phyloP scores from a whole-genome alignment of 2,329 filamentous ascomycete species.

The Diaporthe ampelina region DNA sequence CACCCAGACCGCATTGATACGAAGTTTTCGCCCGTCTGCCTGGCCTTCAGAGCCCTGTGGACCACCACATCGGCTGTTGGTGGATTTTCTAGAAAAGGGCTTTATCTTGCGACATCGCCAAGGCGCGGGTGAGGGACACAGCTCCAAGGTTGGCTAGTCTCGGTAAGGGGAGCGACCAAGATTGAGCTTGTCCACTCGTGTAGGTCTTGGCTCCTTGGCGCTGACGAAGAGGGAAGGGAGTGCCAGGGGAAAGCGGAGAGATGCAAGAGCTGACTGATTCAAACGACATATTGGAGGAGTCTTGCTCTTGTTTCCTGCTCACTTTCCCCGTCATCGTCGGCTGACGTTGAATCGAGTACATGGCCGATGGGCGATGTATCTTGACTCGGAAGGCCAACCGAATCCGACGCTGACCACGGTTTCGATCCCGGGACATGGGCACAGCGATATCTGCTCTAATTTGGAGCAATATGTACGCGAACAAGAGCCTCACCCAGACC shows the following conservation, averaged over 20 bases:
- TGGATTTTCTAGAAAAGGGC: conserved; percentile 2
- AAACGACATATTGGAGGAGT: conserved; percentile 27
- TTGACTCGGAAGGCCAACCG: conserved; percentile 3
- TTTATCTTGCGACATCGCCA: conserved; percentile 30
- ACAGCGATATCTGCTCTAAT: too few relatives aligned
- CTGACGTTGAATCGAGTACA: conserved; percentile 11
- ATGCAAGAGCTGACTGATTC: conserved; percentile 23
- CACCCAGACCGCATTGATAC: conserved; percentile 22
- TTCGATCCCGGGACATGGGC: not conserved
- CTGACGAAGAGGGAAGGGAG: conserved; percentile 30
- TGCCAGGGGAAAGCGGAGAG: conserved; percentile 30
- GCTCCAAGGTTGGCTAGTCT: conserved; percentile 15
- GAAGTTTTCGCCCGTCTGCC: conserved; percentile 6
- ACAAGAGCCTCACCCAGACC: conserved; percentile 5
- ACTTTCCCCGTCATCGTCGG: conserved; percentile 6
- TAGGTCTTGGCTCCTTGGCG: conserved; percentile 35
- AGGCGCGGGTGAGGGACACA: conserved; percentile 18
- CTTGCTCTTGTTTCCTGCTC: conserved; percentile 10
- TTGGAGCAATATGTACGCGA: not conserved
- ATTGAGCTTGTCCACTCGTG: conserved; percentile 27
- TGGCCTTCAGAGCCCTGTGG: not conserved
- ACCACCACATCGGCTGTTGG: conserved; percentile 18
- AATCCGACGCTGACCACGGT: not conserved
- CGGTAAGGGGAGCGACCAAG: conserved; percentile 20
- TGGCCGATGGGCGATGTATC: not conserved